Conservation (phyloP, 352 stramenopile genomes). For the Phytopythium mirpurense region DNA sequence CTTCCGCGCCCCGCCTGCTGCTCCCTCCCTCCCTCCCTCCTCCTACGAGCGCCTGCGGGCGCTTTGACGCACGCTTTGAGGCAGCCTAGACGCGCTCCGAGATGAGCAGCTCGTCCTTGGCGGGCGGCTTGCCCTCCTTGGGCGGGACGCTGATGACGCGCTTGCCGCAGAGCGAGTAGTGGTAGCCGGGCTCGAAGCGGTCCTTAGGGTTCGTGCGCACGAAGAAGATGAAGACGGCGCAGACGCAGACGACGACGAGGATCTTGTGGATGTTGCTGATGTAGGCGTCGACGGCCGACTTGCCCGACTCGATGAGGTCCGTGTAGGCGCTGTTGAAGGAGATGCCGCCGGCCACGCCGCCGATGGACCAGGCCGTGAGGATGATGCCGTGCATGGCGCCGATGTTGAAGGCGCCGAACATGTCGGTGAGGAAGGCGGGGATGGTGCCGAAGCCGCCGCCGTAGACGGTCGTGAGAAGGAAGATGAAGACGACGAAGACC, state of each 20-base stretch:
- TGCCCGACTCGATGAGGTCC: constrained; percentile 23
- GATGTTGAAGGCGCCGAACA: constrained; percentile 84
- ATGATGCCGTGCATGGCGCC: constrained; percentile 77
- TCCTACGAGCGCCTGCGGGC: background rate
- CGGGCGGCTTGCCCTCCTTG: constrained; percentile 25
- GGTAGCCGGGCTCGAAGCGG: constrained; percentile 62
- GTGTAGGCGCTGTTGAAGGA: constrained; percentile 60
- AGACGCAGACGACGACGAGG: constrained; percentile 41
- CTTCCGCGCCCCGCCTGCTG: background rate
- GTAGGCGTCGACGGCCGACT: constrained; percentile 45
- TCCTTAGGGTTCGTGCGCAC: constrained; percentile 55
- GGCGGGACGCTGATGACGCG: constrained; percentile 55
- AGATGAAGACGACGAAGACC: constrained; percentile 52
- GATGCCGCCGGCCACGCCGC: constrained; percentile 66
- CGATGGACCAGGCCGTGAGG: constrained; percentile 79
- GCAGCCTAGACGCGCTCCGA: constrained; percentile 3
- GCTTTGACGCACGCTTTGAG: background rate
- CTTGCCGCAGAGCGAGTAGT: constrained; percentile 53
- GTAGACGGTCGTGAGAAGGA: constrained; percentile 67
- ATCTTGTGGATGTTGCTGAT: constrained; percentile 68
- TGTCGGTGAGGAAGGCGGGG: constrained; percentile 74
- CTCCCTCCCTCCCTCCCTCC: background rate
- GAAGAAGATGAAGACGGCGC: constrained; percentile 51
- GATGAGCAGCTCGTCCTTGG: constrained; percentile 9
- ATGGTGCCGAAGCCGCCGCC: constrained; percentile 74